Evolutionary conservation across 805 yeast species (phyloP).

Genomic region (Yamadazyma endophytica): DNA sequence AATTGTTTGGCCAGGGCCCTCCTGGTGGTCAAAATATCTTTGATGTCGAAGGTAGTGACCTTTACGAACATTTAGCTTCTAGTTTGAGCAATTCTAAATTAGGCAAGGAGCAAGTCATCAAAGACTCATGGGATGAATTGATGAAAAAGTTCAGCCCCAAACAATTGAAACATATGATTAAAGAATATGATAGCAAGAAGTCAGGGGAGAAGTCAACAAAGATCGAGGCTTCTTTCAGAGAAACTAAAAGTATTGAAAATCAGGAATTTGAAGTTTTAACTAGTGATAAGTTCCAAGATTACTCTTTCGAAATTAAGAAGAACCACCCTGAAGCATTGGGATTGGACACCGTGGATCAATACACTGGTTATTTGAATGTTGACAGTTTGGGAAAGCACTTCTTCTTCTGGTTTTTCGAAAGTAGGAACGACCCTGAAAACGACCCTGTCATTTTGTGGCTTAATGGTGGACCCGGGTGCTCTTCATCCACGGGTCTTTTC

Average conservation of each 20-base stretch:
- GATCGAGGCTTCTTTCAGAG: not conserved
- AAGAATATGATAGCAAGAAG: slow-evolving; percentile 2
- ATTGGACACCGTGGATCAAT: slow-evolving; percentile 77
- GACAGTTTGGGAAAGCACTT: slow-evolving; percentile 63
- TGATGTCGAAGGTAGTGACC: slow-evolving; percentile 2
- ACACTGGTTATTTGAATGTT: slow-evolving; percentile 81
- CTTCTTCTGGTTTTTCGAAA: slow-evolving; percentile 43
- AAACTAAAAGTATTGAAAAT: not conserved
- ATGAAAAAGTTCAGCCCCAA: slow-evolving; percentile 5
- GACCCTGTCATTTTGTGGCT: slow-evolving; percentile 34
- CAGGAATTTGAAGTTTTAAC: slow-evolving; percentile 15
- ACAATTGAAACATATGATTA: slow-evolving; percentile 7
- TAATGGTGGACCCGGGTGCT: slow-evolving; percentile 37
- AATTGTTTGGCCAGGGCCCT: slow-evolving; percentile 5
- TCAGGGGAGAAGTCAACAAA: slow-evolving; percentile 3
- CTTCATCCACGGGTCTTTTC: slow-evolving; percentile 29
- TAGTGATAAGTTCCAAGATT: slow-evolving; percentile 18
- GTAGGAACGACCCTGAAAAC: slow-evolving; percentile 38
- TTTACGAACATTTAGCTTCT: not conserved
- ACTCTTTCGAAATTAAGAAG: slow-evolving; percentile 27
- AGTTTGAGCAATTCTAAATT: not conserved
- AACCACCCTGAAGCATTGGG: slow-evolving; percentile 50
- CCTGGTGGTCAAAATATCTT: slow-evolving; percentile 8
- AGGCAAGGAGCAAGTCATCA: not conserved
- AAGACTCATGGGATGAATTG: not conserved